A percentile compares a stretch with the other conserved stretches of the same genome.
Conservation (phyloP, 192 early-diverging fungal genomes). For the Coemansia sp. region DNA sequence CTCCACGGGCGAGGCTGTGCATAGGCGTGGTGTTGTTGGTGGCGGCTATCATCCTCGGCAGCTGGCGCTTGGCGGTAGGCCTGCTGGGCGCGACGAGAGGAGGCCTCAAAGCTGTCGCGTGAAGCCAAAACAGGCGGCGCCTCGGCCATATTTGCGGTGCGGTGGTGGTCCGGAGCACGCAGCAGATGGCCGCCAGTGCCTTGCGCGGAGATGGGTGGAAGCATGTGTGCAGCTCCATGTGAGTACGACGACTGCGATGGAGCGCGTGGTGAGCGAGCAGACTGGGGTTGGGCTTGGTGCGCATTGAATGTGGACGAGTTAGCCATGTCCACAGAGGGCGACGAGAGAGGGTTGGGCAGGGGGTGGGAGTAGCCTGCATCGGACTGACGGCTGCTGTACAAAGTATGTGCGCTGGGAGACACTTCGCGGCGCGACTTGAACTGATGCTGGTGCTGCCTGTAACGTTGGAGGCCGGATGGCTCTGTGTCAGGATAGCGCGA, state of each 20-base stretch:
- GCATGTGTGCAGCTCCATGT: conserved; percentile 2
- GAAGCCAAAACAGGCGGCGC: too few relatives aligned
- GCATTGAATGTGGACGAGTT: neutral
- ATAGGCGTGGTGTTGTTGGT: conserved; percentile 14
- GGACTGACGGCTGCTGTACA: conserved; percentile 3
- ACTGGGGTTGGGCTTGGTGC: conserved; percentile 3
- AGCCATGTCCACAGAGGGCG: neutral
- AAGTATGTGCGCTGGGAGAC: conserved; percentile 1
- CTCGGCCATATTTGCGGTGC: too few relatives aligned
- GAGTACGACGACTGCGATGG: conserved; percentile 4
- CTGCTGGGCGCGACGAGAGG: conserved; percentile 9
- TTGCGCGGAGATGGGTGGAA: conserved; percentile 14
- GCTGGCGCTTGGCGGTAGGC: conserved; percentile 12
- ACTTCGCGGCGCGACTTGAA: neutral
- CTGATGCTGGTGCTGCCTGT: conserved; percentile 13
- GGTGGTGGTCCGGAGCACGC: neutral
- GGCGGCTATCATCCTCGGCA: conserved; percentile 13
- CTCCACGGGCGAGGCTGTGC: conserved; percentile 41
- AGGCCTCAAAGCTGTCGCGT: too few relatives aligned
- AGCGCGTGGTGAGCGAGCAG: neutral
- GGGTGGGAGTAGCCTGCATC: conserved; percentile 3
- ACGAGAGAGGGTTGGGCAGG: neutral
- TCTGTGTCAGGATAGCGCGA: conserved; percentile 4
- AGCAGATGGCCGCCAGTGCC: neutral
- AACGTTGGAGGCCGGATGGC: neutral